These are phyloP conservation scores for Luvunga scandens DNA, from an alignment of 345 rosid genomes.

Conservation along the genomic window DNA sequence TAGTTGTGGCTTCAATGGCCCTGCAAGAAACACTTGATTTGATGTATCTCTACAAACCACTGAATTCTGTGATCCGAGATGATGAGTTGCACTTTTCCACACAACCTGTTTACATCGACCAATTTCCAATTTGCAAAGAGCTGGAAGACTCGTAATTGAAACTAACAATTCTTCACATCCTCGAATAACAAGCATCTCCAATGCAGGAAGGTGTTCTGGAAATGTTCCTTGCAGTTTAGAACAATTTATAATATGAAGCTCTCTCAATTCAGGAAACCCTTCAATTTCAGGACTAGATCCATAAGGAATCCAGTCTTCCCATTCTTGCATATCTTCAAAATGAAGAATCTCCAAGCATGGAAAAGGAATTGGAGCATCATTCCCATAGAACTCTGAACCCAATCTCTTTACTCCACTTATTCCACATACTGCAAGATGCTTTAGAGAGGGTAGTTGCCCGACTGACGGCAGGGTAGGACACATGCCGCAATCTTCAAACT, in stretches of 20 bases:
- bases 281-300: not conserved
- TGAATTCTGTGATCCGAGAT: not conserved
- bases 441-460: slow-evolving; percentile 2
- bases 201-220: slow-evolving; percentile 18
- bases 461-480: slow-evolving; percentile 3
- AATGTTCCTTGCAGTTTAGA: slow-evolving; percentile 17
- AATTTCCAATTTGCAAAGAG: not conserved
- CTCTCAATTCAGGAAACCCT: slow-evolving; percentile 25
- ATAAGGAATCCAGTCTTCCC: slow-evolving; percentile 31
- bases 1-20: not conserved
- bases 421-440: not conserved
- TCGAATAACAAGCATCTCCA: slow-evolving; percentile 5
- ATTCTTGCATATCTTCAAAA: slow-evolving; percentile 24
- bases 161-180: not conserved
- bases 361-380: not conserved
- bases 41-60: not conserved
- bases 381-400: slow-evolving; percentile 3
- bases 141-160: not conserved
- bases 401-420: not conserved
- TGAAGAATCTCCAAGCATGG: not conserved
- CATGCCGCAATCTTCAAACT: not conserved
- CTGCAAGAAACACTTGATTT: not conserved
- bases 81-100: not conserved
- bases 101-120: slow-evolving; percentile 6
- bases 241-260: slow-evolving; percentile 29